A percentile compares a stretch with the other conserved stretches of the same genome.
Evolutionary conservation across 495 filamentous ascomycete genomes (phyloP).

Genomic region (Articulospora tetracladia): DNA sequence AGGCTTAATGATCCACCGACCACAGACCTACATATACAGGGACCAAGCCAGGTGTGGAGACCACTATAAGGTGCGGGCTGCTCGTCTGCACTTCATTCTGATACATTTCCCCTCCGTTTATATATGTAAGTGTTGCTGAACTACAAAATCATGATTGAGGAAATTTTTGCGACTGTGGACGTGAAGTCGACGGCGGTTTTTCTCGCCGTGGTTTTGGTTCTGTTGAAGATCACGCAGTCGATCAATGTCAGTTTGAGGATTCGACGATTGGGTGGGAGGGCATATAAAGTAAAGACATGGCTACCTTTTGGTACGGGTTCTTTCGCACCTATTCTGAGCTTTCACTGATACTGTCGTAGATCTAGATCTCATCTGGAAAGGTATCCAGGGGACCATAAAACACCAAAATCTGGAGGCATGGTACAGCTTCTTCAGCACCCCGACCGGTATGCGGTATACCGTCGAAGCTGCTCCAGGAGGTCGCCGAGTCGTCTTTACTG

Average conservation of each 20-base stretch:
- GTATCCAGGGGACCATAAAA: slow-evolving; percentile 43
- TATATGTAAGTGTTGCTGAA: slow-evolving; percentile 32
- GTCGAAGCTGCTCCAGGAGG: slow-evolving; percentile 54
- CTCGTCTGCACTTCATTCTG: neutral
- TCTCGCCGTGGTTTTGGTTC: slow-evolving; percentile 24
- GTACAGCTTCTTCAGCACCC: slow-evolving; percentile 39
- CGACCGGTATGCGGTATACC: slow-evolving; percentile 38
- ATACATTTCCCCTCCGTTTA: neutral
- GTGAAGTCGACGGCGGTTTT: slow-evolving; percentile 25
- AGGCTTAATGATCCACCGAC: slow-evolving; percentile 23
- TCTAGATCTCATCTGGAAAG: slow-evolving; percentile 55
- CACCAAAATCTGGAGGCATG: slow-evolving; percentile 60
- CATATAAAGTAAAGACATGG: slow-evolving; percentile 18
- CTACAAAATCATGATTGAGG: slow-evolving; percentile 26
- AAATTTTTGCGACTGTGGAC: slow-evolving; percentile 34
- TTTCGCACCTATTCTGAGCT: neutral
- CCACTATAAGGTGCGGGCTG: neutral
- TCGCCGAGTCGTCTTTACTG: slow-evolving; percentile 59
- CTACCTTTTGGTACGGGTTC: slow-evolving; percentile 30
- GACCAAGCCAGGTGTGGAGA: neutral
- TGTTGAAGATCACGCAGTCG: slow-evolving; percentile 26
- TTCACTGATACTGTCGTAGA: slow-evolving; percentile 40
- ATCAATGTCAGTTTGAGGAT: slow-evolving; percentile 37
- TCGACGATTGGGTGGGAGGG: slow-evolving; percentile 37
- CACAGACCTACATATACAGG: slow-evolving; percentile 3